Conservation (phyloP, 1,284 basidiomycete species). For the Cystobasidiaceae sp. region DNA sequence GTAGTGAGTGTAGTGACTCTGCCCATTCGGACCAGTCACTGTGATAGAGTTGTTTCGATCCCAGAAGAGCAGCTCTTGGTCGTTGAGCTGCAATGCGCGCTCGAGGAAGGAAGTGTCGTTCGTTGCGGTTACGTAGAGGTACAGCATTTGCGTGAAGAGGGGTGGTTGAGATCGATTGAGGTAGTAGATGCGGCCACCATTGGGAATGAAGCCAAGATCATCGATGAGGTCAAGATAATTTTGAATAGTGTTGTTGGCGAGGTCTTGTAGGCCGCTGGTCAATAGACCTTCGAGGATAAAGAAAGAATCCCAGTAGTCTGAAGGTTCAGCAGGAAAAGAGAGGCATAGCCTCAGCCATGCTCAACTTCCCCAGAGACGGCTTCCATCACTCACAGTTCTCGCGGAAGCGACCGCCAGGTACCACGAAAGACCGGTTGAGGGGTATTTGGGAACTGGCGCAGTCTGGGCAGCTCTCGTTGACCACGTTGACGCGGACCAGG, state of each 20-base stretch:
- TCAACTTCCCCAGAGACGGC: too few relatives aligned
- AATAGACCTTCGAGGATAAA: slow-evolving; percentile 9
- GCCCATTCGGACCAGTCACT: slow-evolving; percentile 64
- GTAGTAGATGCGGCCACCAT: slow-evolving; percentile 70
- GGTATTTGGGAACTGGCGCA: slow-evolving; percentile 83
- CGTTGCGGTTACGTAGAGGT: slow-evolving; percentile 57
- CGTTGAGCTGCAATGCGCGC: slow-evolving; percentile 60
- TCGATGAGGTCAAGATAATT: slow-evolving; percentile 63
- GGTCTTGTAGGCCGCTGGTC: slow-evolving; percentile 15
- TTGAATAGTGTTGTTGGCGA: slow-evolving; percentile 34
- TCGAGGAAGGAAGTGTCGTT: slow-evolving; percentile 61
- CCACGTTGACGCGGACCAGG: slow-evolving; percentile 10
- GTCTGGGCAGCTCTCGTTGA: slow-evolving; percentile 44
- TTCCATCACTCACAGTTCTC: slow-evolving; percentile 62
- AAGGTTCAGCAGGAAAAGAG: too few relatives aligned
- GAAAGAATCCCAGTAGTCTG: slow-evolving; percentile 17
- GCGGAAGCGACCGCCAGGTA: slow-evolving; percentile 72
- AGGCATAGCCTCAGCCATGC: too few relatives aligned
- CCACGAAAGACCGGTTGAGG: slow-evolving; percentile 80
- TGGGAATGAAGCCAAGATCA: slow-evolving; percentile 78
- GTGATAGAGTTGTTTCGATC: slow-evolving; percentile 63
- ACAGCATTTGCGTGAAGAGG: slow-evolving; percentile 56
- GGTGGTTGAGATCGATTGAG: slow-evolving; percentile 77
- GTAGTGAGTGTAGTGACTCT: slow-evolving; percentile 61
- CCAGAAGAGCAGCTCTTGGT: slow-evolving; percentile 82